Conservation (phyloP, 441 rosid genomes). For the Croton setiger region DNA sequence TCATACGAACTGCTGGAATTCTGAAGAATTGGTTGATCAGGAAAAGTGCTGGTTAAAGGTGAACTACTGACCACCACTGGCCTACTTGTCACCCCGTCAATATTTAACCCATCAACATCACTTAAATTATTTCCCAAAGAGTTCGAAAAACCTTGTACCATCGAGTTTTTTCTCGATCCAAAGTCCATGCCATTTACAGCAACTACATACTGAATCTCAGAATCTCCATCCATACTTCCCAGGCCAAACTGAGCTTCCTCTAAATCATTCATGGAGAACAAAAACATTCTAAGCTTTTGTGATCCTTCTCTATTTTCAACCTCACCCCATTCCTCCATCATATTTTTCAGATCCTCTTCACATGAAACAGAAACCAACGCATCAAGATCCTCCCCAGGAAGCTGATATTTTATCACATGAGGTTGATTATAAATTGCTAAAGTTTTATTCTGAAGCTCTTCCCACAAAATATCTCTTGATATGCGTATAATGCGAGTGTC, state of each 20-base stretch:
- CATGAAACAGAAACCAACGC: conserved; percentile 84
- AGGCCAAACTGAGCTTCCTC: conserved; percentile 64
- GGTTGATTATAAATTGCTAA: conserved; percentile 53
- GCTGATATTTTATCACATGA: conserved; percentile 74
- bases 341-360: conserved; percentile 82
- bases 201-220: conserved; percentile 74
- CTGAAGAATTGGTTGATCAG: conserved; percentile 36
- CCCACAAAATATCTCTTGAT: conserved; percentile 58
- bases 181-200: conserved; percentile 82
- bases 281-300: conserved; percentile 72
- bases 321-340: conserved; percentile 83
- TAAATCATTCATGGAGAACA: conserved; percentile 65
- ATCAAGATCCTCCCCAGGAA: conserved; percentile 95
- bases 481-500: conserved; percentile 68
- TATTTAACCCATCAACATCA: conserved; percentile 41
- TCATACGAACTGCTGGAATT: conserved; percentile 43
- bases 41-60: conserved; percentile 30
- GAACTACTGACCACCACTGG: conserved; percentile 42
- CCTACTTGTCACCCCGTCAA: conserved; percentile 39
- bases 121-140: conserved; percentile 52
- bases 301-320: conserved; percentile 51
- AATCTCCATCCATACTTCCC: conserved; percentile 51
- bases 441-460: conserved; percentile 59
- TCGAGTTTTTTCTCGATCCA: conserved; percentile 45
- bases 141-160: conserved; percentile 37